Conservation (phyloP, 441 rosid species). For the Biscutella auriculata region DNA sequence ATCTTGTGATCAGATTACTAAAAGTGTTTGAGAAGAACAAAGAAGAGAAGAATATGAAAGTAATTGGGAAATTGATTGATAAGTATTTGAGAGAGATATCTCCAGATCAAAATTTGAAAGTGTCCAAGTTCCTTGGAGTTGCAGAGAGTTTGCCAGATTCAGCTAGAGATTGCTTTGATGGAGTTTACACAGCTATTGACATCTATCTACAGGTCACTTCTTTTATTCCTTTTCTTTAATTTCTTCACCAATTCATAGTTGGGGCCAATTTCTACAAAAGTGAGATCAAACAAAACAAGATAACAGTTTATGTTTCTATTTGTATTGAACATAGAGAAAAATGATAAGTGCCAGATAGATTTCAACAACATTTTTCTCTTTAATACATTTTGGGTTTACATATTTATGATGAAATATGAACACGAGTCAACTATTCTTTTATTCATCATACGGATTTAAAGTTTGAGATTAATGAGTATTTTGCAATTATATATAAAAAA, state of each 20-base stretch:
- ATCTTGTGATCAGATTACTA: constrained; percentile 46
- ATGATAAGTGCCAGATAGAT: constrained; percentile 12
- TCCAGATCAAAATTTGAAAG: constrained; percentile 55
- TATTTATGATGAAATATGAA: background rate
- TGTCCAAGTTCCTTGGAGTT: constrained; percentile 51
- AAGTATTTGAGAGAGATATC: constrained; percentile 58
- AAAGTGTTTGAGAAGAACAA: constrained; percentile 32
- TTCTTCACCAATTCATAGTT: background rate
- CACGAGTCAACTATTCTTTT: constrained; percentile 15
- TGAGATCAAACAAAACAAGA: constrained; percentile 10
- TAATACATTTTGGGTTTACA: background rate
- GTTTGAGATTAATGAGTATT: background rate
- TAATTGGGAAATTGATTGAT: constrained; percentile 45
- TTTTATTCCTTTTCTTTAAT: background rate
- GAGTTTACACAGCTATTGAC: constrained; percentile 66
- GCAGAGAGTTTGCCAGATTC: constrained; percentile 61
- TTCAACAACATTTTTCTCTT: background rate
- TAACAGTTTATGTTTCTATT: background rate
- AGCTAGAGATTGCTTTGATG: constrained; percentile 62
- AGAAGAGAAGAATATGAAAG: constrained; percentile 30
- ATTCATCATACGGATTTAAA: background rate
- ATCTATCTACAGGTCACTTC: constrained; percentile 53
- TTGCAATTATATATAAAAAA: background rate
- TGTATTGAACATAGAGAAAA: constrained; percentile 9
- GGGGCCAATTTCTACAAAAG: background rate